Percentiles rank a stretch among this genome's conserved stretches.
Evolutionary conservation across 1,284 basidiomycete genomes (phyloP).

Genomic region (Marasmius fiardii): DNA sequence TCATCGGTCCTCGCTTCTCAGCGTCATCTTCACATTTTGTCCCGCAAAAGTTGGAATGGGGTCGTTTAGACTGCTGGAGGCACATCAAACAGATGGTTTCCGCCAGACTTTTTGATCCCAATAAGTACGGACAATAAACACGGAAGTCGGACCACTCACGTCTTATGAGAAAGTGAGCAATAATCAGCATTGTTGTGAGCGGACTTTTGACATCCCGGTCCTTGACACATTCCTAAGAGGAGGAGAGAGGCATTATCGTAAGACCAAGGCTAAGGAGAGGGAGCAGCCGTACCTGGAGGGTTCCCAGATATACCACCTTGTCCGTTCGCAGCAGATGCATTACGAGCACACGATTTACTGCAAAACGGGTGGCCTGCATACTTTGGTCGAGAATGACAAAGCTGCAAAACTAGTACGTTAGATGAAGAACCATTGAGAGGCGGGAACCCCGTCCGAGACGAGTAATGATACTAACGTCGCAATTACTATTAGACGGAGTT

Average conservation of each 20-base stretch:
- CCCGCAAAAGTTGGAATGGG: constrained; percentile 55
- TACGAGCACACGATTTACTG: constrained; percentile 54
- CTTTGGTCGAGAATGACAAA: constrained; percentile 50
- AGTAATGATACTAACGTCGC: constrained; percentile 18
- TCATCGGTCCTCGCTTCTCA: constrained; percentile 46
- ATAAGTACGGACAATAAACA: constrained; percentile 1
- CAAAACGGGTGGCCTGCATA: constrained; percentile 56
- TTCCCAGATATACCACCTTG: constrained; percentile 6
- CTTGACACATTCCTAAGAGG: constrained; percentile 45
- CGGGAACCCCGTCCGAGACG: too few relatives aligned
- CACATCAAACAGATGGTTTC: constrained; percentile 57
- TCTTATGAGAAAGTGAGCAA: constrained; percentile 47
- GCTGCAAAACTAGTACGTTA: neutral
- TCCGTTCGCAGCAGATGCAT: constrained; percentile 22
- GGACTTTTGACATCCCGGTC: constrained; percentile 48
- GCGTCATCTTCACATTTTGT: constrained; percentile 48
- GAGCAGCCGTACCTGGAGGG: constrained; percentile 1
- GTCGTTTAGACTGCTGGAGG: constrained; percentile 46
- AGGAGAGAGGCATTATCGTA: too few relatives aligned
- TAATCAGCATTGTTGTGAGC: constrained; percentile 38
- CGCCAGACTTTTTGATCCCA: constrained; percentile 36
- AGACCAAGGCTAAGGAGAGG: neutral
- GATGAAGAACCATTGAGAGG: neutral
- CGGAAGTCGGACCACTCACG: constrained; percentile 28
- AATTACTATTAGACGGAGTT: constrained; percentile 3